A percentile compares a stretch with the other conserved stretches of the same genome.
These are phyloP conservation scores for Fonsecaea monophora DNA, from an alignment of 2,329 filamentous ascomycete genomes.

Conservation along the genomic window DNA sequence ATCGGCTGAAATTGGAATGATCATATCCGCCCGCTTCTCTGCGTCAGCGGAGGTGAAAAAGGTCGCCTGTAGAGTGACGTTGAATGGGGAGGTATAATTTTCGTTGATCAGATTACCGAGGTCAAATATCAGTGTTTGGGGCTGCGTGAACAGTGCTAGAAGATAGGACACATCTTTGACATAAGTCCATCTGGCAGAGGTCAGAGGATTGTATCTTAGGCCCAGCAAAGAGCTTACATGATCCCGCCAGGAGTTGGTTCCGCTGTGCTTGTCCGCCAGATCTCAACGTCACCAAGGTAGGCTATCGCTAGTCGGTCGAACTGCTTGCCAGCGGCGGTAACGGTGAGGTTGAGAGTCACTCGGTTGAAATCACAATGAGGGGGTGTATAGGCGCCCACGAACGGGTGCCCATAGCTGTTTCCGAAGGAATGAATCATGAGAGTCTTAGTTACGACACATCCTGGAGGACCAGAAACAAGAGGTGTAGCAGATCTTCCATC, in stretches of 20 bases:
- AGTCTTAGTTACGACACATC: constrained; percentile 1
- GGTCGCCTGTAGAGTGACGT: constrained; percentile 10
- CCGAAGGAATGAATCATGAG: constrained; percentile 14
- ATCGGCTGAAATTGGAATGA: not conserved
- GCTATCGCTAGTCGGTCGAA: constrained; percentile 13
- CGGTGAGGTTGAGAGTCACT: constrained; percentile 16
- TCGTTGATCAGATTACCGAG: constrained; percentile 16
- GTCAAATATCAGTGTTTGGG: constrained; percentile 11
- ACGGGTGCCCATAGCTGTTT: constrained; percentile 17
- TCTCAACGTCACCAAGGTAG: constrained; percentile 10
- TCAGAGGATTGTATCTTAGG: not conserved
- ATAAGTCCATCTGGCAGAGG: constrained; percentile 4
- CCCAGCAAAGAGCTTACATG: not conserved
- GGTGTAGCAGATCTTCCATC: not conserved
- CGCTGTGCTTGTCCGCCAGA: constrained; percentile 18
- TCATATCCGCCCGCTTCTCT: not conserved
- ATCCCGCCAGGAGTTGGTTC: constrained; percentile 11
- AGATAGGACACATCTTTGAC: constrained; percentile 17
- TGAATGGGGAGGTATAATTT: constrained; percentile 13
- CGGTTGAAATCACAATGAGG: constrained; percentile 11
- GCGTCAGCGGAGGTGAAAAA: constrained; percentile 2
- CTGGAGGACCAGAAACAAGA: not conserved
- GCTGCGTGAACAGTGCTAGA: not conserved
- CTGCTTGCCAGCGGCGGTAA: constrained; percentile 9
- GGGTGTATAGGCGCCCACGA: constrained; percentile 1